A percentile compares a stretch with the other conserved stretches of the same genome.
phyloP scores from a whole-genome alignment of 2,329 filamentous ascomycete genomes.

The Colletotrichum somersetense region DNA sequence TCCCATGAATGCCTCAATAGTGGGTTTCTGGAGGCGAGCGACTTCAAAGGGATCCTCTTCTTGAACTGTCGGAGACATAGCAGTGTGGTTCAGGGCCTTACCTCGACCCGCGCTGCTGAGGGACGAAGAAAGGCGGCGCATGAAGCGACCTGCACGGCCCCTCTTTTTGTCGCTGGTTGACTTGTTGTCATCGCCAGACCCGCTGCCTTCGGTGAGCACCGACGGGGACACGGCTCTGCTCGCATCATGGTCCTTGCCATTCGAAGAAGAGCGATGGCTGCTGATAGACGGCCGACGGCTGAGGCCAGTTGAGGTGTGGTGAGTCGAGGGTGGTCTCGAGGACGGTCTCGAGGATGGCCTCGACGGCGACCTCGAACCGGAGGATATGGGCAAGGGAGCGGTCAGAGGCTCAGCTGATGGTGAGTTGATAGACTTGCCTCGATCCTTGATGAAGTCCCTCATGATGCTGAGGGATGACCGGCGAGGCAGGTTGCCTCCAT shows the following conservation, averaged over 20 bases:
- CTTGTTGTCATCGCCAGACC: slow-evolving; percentile 62
- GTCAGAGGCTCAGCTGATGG: slow-evolving; percentile 58
- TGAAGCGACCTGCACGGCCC: slow-evolving; percentile 68
- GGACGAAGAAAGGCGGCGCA: slow-evolving; percentile 69
- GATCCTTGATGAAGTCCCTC: slow-evolving; percentile 72
- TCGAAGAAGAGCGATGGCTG: slow-evolving; percentile 65
- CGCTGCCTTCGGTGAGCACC: slow-evolving; percentile 58
- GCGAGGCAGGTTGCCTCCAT: slow-evolving; percentile 56
- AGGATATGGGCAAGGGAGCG: slow-evolving; percentile 45
- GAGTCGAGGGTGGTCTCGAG: slow-evolving; percentile 61
- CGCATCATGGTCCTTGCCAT: slow-evolving; percentile 57
- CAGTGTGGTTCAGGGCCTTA: slow-evolving; percentile 59
- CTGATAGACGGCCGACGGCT: slow-evolving; percentile 74
- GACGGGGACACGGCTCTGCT: slow-evolving; percentile 54
- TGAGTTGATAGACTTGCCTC: slow-evolving; percentile 64
- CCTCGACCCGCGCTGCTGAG: slow-evolving; percentile 58
- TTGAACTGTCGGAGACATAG: slow-evolving; percentile 63
- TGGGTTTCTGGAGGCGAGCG: slow-evolving; percentile 50
- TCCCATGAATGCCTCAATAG: slow-evolving; percentile 77
- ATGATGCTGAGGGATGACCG: slow-evolving; percentile 72
- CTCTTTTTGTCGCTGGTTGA: slow-evolving; percentile 60
- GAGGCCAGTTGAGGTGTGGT: slow-evolving; percentile 60
- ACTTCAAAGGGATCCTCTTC: slow-evolving; percentile 60
- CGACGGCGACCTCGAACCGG: slow-evolving; percentile 48
- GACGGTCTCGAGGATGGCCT: slow-evolving; percentile 43